phyloP scores from a whole-genome alignment of 192 early-diverging fungal genomes.

The Backusella tuberculispora region DNA sequence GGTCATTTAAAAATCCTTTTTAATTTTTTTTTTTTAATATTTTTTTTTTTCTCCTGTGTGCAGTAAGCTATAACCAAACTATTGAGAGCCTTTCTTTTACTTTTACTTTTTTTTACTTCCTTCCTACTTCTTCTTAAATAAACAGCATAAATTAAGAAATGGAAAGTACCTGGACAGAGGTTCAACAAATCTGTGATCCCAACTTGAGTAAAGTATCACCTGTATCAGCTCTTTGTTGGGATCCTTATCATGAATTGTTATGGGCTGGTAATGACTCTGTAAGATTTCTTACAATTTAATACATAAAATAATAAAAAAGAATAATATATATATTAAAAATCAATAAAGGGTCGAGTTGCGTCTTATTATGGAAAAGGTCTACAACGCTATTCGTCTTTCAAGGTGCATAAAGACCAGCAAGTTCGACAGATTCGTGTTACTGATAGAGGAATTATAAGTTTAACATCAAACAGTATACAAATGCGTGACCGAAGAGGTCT shows the following conservation, averaged over 20 bases:
- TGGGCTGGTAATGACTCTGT: constrained; percentile 89
- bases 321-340: background rate
- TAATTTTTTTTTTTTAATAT: no score
- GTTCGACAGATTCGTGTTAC: constrained; percentile 67
- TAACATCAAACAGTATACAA: constrained; percentile 64
- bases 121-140: background rate
- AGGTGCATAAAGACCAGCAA: constrained; percentile 61
- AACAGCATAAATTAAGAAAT: constrained; percentile 15
- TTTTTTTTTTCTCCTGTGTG: no score
- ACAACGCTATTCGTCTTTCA: constrained; percentile 73
- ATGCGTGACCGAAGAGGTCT: constrained; percentile 59
- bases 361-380: constrained; percentile 65
- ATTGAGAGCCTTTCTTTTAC: background rate
- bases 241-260: constrained; percentile 78
- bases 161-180: constrained; percentile 43
- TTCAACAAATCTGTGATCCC: constrained; percentile 39
- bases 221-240: constrained; percentile 59
- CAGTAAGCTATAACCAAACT: no score
- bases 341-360: constrained; percentile 65
- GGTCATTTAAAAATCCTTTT: no score
- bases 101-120: background rate
- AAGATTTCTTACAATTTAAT: constrained; percentile 26
- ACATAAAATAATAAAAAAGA: constrained; percentile 16
- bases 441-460: constrained; percentile 67
- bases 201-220: constrained; percentile 39